Conservation (phyloP, 495 filamentous ascomycete genomes). For the Hypomontagnella submonticulosa region DNA sequence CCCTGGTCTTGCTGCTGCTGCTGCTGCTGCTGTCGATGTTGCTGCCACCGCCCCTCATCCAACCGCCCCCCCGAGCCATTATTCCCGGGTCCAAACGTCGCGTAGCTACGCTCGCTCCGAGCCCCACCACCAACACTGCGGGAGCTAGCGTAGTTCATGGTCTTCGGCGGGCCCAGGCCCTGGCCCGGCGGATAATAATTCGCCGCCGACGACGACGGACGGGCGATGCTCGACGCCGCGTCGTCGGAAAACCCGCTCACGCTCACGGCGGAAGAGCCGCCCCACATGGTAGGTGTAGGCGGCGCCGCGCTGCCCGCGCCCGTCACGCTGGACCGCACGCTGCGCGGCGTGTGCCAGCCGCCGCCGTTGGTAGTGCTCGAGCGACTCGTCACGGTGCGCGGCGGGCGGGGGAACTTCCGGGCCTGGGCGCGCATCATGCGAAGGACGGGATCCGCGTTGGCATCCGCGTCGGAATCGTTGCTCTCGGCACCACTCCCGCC, state of each 20-base stretch:
- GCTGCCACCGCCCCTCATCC: conserved; percentile 37
- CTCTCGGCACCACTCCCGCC: conserved; percentile 48
- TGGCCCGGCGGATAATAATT: not conserved
- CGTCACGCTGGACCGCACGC: conserved; percentile 44
- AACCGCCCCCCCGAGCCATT: conserved; percentile 17
- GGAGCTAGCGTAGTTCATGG: conserved; percentile 16
- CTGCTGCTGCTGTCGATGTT: conserved; percentile 8
- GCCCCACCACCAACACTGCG: conserved; percentile 12
- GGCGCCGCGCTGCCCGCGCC: conserved; percentile 25
- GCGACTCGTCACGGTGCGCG: conserved; percentile 41
- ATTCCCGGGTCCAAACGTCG: conserved; percentile 34
- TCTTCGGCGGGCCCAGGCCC: too few relatives aligned
- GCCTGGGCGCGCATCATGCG: conserved; percentile 43
- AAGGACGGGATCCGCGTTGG: conserved; percentile 32
- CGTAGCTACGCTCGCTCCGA: conserved; percentile 36
- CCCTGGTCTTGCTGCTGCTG: not conserved
- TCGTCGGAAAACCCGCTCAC: conserved; percentile 44
- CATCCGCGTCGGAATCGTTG: conserved; percentile 44
- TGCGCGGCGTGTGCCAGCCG: conserved; percentile 44
- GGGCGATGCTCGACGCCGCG: conserved; percentile 41
- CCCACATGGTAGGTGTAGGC: conserved; percentile 45
- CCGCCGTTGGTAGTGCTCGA: conserved; percentile 37
- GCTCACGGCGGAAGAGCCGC: conserved; percentile 43
- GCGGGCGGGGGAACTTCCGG: conserved; percentile 49
- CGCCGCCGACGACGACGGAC: conserved; percentile 29